Base-by-base conservation (phyloP, 2,329 filamentous ascomycete species). In the Tolypocladium paradoxum region DNA sequence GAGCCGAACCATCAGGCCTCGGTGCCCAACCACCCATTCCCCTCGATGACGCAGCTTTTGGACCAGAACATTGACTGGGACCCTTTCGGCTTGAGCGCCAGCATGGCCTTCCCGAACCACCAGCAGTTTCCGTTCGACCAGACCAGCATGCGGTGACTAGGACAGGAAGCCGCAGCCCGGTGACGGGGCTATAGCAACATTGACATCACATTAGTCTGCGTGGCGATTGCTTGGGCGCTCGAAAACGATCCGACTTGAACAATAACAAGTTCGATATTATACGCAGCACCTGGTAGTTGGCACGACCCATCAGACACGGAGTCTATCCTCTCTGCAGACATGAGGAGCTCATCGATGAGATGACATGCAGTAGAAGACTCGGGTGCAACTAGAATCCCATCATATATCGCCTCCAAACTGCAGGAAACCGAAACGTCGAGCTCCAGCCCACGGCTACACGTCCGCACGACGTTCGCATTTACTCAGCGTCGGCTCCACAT, bases 61-160 rank as follows among this genome's bases (percentile, higher is more conserved):
- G 91, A 96, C 63, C 87, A 90, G 20, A 88, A 90, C 72, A 76
- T 95, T 49, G 91, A 96, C 66, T 89, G 90, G 69, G 91, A 96
- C 69, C 92, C 92, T 0, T 97, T 96, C 63, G 91, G 91, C 14
- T 76, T 96, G 51, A 92, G 88, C 55, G 91, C 91, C 36, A 95
- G 89, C 71, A 96, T 96, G 92, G 88, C 92, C 59, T 96, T 96
- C 63, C 90, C 90, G 12, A 88, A 86, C 2, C 87, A 88, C 2
- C 87, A 88, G 53, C 85, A 87, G 49, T 93, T 91, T 69, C 82
- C 83, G 50, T 90, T 89, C 65, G 82, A 85, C 57, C 81, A 80
- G 49, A 75, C 77, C 65, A 81, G 79, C 60, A 78, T 74, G 67
- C 65, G 72, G 57, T 75, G 69, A 65, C 18, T 36, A 33, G 37